Percentiles rank a stretch among this genome's conserved stretches.
phyloP scores from a whole-genome alignment of 345 rosid genomes.

The Conringia planisiliqua region DNA sequence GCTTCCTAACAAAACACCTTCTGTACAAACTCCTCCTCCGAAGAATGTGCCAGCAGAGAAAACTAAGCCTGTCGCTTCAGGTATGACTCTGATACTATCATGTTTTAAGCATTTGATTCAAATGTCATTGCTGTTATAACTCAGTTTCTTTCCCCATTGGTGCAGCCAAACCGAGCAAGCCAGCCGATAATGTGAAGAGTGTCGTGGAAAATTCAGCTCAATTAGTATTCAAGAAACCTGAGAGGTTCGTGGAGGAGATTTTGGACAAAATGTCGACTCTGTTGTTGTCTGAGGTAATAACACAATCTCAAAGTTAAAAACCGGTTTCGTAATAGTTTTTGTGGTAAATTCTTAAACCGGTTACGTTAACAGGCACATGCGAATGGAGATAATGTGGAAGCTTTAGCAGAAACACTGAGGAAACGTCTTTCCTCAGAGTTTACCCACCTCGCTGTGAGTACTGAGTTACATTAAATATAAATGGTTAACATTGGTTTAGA shows the following conservation, averaged over 20 bases:
- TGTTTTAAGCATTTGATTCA: background rate
- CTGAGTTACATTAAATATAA: constrained; percentile 41
- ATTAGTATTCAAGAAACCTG: constrained; percentile 42
- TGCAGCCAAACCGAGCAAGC: constrained; percentile 57
- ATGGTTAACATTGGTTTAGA: background rate
- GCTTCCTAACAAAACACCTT: constrained; percentile 35
- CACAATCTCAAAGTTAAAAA: background rate
- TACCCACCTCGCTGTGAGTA: constrained; percentile 60
- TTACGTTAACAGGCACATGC: constrained; percentile 45
- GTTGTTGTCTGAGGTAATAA: constrained; percentile 55
- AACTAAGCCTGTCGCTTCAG: constrained; percentile 44
- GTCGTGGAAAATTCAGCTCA: constrained; percentile 33
- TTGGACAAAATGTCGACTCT: constrained; percentile 53
- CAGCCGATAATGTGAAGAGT: constrained; percentile 35
- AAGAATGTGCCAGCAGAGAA: constrained; percentile 33
- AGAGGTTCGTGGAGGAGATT: constrained; percentile 66
- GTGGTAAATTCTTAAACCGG: background rate
- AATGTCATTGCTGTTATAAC: background rate
- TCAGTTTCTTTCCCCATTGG: background rate
- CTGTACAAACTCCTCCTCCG: constrained; percentile 33
- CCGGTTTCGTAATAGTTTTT: background rate
- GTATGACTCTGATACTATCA: constrained; percentile 29
- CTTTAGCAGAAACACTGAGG: constrained; percentile 44
- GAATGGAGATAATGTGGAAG: constrained; percentile 38
- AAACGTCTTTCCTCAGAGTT: constrained; percentile 58